Evolutionary conservation across 1,139 yeast genomes (phyloP).

Genomic region (Taphrina deformans): DNA sequence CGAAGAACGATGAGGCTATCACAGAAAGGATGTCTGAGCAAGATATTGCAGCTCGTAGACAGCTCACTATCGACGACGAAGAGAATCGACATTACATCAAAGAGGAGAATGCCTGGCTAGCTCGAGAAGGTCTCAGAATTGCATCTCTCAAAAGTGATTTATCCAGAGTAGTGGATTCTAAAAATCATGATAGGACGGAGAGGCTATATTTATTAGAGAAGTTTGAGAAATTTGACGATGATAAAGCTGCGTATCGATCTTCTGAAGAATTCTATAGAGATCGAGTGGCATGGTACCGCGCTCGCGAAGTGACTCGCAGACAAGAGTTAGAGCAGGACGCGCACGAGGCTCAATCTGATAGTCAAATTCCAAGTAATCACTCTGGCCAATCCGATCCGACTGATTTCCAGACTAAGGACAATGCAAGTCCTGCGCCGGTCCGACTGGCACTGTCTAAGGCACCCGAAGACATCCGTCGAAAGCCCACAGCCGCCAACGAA

Average conservation of each 20-base stretch:
- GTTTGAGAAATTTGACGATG: slow-evolving; percentile 40
- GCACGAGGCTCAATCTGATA: slow-evolving; percentile 38
- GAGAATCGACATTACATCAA: slow-evolving; percentile 38
- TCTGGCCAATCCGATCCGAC: not conserved
- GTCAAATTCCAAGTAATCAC: not conserved
- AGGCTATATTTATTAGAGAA: slow-evolving; percentile 30
- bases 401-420: not conserved
- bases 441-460: slow-evolving; percentile 25
- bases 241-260: slow-evolving; percentile 37
- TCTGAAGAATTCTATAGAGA: slow-evolving; percentile 44
- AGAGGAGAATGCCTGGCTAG: slow-evolving; percentile 40
- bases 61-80: slow-evolving; percentile 19
- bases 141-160: slow-evolving; percentile 39
- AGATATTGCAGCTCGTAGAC: slow-evolving; percentile 33
- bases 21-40: slow-evolving; percentile 10
- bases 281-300: slow-evolving; percentile 45
- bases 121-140: slow-evolving; percentile 39
- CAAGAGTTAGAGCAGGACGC: slow-evolving; percentile 44
- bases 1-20: not conserved
- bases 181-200: slow-evolving; percentile 27
- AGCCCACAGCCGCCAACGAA: slow-evolving; percentile 16
- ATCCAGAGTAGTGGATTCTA: slow-evolving; percentile 37
- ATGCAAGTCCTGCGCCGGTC: slow-evolving; percentile 15
- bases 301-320: slow-evolving; percentile 41
- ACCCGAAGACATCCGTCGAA: slow-evolving; percentile 6